A percentile compares a stretch with the other conserved stretches of the same genome.
phyloP scores from a whole-genome alignment of 345 rosid genomes.

The Populus pruinosa region DNA sequence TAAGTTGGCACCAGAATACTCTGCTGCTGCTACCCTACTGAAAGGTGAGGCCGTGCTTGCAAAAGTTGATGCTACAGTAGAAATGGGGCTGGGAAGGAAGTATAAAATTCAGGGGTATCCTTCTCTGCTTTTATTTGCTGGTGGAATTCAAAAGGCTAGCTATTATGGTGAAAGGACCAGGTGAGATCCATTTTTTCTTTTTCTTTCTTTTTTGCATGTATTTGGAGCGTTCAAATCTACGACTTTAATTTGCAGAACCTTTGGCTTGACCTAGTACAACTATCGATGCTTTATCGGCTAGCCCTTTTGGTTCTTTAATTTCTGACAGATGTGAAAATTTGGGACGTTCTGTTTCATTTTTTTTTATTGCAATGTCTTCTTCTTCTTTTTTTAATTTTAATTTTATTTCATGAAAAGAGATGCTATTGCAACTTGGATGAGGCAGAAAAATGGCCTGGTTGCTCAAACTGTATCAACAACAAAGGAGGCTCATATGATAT shows the following conservation, averaged over 20 bases:
- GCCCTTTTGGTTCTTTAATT: neutral
- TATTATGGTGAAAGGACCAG: constrained; percentile 14
- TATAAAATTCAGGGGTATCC: constrained; percentile 17
- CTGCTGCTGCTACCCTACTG: constrained; percentile 44
- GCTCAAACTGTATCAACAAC: constrained; percentile 10
- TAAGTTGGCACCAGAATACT: constrained; percentile 39
- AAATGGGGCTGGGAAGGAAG: neutral
- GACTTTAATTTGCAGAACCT: too few species aligned
- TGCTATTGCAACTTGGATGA: constrained; percentile 5
- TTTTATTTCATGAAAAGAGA: neutral
- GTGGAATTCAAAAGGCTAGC: constrained; percentile 7
- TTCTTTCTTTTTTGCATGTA: too few species aligned
- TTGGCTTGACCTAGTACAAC: too few species aligned
- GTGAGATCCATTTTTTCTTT: constrained; percentile 11
- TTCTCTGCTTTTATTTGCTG: constrained; percentile 13
- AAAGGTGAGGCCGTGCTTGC: constrained; percentile 49
- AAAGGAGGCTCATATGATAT: constrained; percentile 2
- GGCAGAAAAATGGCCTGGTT: neutral
- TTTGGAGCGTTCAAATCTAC: too few species aligned
- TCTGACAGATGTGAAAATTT: neutral
- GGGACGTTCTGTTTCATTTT: neutral
- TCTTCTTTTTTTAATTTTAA: too few species aligned
- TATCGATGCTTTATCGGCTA: too few species aligned
- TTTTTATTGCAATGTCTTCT: neutral
- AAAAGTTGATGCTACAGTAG: constrained; percentile 37